Percentiles rank a stretch among this genome's conserved stretches.
Conservation (phyloP, 352 stramenopile genomes). For the Globisporangium polare region DNA sequence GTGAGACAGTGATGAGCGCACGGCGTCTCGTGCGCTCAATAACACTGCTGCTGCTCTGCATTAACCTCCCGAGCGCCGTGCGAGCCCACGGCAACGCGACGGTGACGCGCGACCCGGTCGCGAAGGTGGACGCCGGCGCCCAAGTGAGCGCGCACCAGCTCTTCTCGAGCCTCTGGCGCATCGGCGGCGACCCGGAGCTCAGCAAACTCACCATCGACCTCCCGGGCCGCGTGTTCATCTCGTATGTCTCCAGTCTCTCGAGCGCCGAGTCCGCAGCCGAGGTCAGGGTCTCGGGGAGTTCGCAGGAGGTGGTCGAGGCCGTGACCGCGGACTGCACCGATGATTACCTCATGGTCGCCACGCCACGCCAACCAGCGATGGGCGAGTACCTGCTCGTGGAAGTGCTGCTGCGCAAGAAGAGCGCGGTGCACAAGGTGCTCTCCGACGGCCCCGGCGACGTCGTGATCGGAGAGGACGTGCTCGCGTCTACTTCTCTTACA, state of each 20-base stretch:
- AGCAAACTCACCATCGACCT: conserved; percentile 1
- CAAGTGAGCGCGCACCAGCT: neutral
- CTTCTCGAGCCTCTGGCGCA: conserved; percentile 1
- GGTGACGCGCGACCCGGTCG: neutral
- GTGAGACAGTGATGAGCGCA: neutral
- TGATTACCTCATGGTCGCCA: neutral
- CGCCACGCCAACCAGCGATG: neutral
- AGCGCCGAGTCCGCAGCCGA: neutral
- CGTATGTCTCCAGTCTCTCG: neutral
- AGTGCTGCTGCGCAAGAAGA: neutral
- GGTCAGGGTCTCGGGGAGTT: conserved; percentile 2
- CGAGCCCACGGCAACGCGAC: neutral
- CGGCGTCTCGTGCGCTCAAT: neutral
- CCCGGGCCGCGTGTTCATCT: conserved; percentile 6
- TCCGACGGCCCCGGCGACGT: conserved; percentile 1
- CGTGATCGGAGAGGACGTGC: neutral
- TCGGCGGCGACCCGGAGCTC: neutral
- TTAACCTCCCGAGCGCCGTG: neutral
- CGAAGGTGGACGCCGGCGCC: neutral
- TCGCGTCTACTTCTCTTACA: neutral
- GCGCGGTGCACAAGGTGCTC: conserved; percentile 8
- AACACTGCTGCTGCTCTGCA: neutral
- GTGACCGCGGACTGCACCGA: neutral
- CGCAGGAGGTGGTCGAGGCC: conserved; percentile 2
- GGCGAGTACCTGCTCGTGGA: conserved; percentile 4